Conservation (phyloP, 257 asterid genomes). For the Solanum pinnatisectum region DNA sequence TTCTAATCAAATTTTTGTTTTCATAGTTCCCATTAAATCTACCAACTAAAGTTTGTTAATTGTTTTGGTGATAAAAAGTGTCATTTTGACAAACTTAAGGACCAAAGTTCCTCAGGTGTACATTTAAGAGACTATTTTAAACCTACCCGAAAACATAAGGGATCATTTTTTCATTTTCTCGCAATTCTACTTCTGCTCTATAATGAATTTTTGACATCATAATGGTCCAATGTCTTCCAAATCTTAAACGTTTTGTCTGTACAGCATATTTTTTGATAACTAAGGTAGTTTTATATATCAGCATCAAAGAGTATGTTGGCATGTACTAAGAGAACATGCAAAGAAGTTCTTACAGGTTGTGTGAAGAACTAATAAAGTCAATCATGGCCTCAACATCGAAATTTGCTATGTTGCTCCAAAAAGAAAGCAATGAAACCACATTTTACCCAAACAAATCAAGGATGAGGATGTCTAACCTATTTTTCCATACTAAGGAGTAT, state of each 20-base stretch:
- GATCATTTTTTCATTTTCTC: background rate
- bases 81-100: background rate
- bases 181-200: background rate
- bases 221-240: background rate
- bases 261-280: background rate
- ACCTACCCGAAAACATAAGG: background rate
- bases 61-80: background rate
- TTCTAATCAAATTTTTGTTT: background rate
- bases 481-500: background rate
- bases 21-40: background rate
- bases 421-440: background rate
- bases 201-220: background rate
- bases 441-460: background rate
- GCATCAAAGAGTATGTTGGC: background rate
- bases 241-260: background rate
- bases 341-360: background rate
- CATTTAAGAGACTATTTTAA: background rate
- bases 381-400: background rate
- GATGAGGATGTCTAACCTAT: background rate
- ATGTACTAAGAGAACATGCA: background rate
- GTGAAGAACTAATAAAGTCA: background rate
- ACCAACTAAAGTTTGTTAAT: background rate
- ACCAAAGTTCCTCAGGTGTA: background rate
- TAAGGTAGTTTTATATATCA: background rate
- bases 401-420: background rate